phyloP scores from a whole-genome alignment of 306 rosid species.

The Cucurbita ficifolia region DNA sequence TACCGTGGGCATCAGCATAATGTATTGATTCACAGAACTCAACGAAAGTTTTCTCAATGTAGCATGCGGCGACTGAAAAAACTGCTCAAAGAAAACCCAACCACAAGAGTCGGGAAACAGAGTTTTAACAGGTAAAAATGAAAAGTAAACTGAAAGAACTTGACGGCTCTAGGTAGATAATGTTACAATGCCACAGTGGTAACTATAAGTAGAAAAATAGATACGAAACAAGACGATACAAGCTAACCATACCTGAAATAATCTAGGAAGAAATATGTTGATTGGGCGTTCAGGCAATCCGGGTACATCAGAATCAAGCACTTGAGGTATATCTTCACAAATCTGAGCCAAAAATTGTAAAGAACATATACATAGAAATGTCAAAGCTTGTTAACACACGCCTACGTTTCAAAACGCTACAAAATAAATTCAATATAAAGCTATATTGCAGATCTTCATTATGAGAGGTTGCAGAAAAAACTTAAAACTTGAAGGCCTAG shows the following conservation, averaged over 20 bases:
- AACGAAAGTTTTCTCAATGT: conserved; percentile 73
- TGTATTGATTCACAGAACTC: conserved; percentile 90
- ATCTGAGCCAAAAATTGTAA: conserved; percentile 30
- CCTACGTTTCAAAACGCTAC: background rate
- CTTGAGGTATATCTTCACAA: conserved; percentile 96
- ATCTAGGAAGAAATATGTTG: conserved; percentile 70
- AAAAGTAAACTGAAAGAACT: background rate
- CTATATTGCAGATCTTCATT: background rate
- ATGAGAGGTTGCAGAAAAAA: background rate
- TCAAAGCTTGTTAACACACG: background rate
- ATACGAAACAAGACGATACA: background rate
- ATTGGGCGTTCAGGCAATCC: conserved; percentile 97
- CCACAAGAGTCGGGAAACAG: background rate
- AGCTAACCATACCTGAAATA: conserved; percentile 43
- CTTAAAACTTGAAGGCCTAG: background rate
- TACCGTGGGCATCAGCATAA: conserved; percentile 97
- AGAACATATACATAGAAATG: background rate
- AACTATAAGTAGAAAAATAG: background rate
- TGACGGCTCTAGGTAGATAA: background rate
- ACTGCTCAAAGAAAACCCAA: conserved; percentile 27
- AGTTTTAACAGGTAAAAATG: background rate
- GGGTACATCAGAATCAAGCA: conserved; percentile 79
- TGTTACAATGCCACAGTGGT: background rate
- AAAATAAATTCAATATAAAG: background rate
- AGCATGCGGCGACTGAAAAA: conserved; percentile 85